Conservation (phyloP, 2,329 filamentous ascomycete genomes). For the Aspergillus fijiensis region DNA sequence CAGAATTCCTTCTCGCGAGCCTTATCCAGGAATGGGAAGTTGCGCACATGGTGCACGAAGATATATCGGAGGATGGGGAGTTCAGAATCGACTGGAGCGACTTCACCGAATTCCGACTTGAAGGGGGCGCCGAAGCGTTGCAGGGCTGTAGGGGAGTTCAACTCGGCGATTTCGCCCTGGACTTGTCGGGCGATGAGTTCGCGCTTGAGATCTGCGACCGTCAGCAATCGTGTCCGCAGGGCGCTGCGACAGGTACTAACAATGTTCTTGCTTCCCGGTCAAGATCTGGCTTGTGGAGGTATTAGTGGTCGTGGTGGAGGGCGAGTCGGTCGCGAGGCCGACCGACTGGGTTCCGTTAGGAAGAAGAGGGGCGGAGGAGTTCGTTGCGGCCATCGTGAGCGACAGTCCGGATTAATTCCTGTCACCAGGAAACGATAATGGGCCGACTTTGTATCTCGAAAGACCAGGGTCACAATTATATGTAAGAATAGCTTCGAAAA, state of each 20-base stretch:
- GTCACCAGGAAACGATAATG: slow-evolving; percentile 5
- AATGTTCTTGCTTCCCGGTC: slow-evolving; percentile 97
- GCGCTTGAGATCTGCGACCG: slow-evolving; percentile 76
- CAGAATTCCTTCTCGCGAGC: slow-evolving; percentile 98
- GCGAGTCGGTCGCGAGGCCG: slow-evolving; percentile 13
- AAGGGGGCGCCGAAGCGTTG: slow-evolving; percentile 96
- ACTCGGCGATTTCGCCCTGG: slow-evolving; percentile 82
- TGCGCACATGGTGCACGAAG: slow-evolving; percentile 95
- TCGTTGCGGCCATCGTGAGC: slow-evolving; percentile 1
- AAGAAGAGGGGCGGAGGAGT: neutral
- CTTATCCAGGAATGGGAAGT: slow-evolving; percentile 96
- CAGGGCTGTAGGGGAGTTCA: slow-evolving; percentile 91
- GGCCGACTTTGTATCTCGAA: slow-evolving; percentile 2
- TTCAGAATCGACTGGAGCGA: slow-evolving; percentile 89
- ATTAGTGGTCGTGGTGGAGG: slow-evolving; percentile 31
- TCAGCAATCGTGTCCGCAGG: slow-evolving; percentile 10
- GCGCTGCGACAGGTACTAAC: slow-evolving; percentile 51
- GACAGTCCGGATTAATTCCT: neutral
- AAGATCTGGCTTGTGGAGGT: slow-evolving; percentile 60
- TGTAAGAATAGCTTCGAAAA: neutral
- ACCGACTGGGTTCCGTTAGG: slow-evolving; percentile 10
- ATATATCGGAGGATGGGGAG: slow-evolving; percentile 92
- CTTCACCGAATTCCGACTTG: slow-evolving; percentile 85
- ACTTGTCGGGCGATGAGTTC: slow-evolving; percentile 91
- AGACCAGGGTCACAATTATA: neutral